phyloP scores from a whole-genome alignment of 1,284 basidiomycete species.

The Cerrena zonata region DNA sequence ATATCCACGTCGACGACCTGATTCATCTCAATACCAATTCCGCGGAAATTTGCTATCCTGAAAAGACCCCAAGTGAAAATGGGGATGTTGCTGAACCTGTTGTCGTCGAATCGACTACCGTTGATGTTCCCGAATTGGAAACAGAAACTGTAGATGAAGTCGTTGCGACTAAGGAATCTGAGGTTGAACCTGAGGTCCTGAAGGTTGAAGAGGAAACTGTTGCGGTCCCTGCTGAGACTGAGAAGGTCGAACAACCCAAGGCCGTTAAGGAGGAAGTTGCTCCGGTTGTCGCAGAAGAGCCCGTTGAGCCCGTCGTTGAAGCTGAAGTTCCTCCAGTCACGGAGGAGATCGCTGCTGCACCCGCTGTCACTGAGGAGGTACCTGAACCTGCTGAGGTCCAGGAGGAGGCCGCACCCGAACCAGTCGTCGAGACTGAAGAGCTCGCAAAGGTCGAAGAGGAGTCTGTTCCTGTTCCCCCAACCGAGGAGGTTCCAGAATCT shows the following conservation, averaged over 20 bases:
- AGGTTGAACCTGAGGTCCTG: neutral
- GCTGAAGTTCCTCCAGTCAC: conserved; percentile 3
- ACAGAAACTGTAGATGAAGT: neutral
- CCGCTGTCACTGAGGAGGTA: neutral
- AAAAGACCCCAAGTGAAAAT: conserved; percentile 1
- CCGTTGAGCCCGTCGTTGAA: neutral
- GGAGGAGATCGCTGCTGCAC: conserved; percentile 1
- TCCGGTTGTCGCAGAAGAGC: conserved; percentile 1
- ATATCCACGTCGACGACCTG: neutral
- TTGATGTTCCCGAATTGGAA: neutral
- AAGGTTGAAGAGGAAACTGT: neutral
- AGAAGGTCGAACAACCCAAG: neutral
- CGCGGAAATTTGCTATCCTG: conserved; percentile 6
- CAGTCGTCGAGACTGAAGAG: neutral
- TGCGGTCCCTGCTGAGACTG: neutral
- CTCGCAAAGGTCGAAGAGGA: conserved; percentile 7
- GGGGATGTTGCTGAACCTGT: neutral
- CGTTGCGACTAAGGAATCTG: neutral
- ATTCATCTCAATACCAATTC: conserved; percentile 2
- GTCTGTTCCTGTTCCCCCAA: neutral
- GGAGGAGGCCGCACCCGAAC: neutral
- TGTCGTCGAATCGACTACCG: neutral
- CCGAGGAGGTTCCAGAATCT: neutral
- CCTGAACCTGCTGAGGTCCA: neutral
- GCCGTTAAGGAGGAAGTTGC: conserved; percentile 6